Conservation (phyloP, 129 eudicot genomes). For the Helichrysum umbraculigerum region DNA sequence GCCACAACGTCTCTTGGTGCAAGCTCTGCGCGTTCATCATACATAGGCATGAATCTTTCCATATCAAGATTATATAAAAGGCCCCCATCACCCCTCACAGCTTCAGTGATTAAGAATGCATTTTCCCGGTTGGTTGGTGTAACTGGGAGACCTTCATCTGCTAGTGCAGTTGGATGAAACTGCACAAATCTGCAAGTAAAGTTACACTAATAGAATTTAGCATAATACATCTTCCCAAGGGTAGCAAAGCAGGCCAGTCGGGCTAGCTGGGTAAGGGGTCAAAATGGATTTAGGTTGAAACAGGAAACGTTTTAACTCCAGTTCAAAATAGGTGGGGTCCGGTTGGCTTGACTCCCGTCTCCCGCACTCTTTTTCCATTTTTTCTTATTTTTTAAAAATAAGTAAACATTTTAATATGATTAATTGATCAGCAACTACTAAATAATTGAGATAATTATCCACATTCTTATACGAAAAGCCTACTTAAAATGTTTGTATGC, state of each 20-base stretch:
- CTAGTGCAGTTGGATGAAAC: slow-evolving; percentile 97
- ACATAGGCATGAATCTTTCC: slow-evolving; percentile 93
- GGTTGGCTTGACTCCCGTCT: not conserved
- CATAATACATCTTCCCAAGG: not conserved
- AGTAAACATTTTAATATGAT: not conserved
- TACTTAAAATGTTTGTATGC: not conserved
- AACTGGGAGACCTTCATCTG: slow-evolving; percentile 88
- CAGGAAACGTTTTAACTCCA: no score
- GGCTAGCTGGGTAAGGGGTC: not conserved
- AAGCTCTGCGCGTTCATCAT: slow-evolving; percentile 93
- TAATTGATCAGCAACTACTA: no score
- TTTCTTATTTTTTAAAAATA: not conserved
- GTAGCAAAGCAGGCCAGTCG: not conserved
- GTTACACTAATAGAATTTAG: slow-evolving; percentile 7
- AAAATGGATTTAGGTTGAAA: not conserved
- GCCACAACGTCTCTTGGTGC: slow-evolving; percentile 98
- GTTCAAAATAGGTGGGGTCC: not conserved
- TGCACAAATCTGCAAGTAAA: slow-evolving; percentile 78
- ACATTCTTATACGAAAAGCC: not conserved
- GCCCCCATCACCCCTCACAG: slow-evolving; percentile 98
- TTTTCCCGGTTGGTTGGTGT: slow-evolving; percentile 66
- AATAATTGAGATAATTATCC: not conserved
- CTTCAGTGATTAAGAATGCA: slow-evolving; percentile 91
- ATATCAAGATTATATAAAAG: slow-evolving; percentile 69
- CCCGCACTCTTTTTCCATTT: not conserved